Evolutionary conservation across 768 basidiomycete species (phyloP).

Genomic region (Cyclocybe cylindracea): DNA sequence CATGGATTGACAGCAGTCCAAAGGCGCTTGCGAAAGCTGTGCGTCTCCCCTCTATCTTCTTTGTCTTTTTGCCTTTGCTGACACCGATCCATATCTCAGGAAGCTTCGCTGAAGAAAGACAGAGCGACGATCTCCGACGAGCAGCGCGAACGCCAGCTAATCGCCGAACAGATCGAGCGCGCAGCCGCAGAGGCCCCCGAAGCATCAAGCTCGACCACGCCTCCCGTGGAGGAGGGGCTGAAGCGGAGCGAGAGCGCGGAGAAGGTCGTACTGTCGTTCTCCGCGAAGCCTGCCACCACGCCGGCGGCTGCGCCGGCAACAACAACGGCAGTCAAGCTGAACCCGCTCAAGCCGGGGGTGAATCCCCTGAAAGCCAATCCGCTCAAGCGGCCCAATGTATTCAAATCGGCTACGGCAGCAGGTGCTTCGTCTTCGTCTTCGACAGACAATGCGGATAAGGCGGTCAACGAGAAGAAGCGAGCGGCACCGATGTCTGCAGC

Average conservation of each 20-base stretch:
- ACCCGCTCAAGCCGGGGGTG: constrained; percentile 54
- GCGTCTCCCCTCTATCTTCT: constrained; percentile 20
- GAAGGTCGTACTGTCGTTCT: constrained; percentile 76
- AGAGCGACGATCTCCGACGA: constrained; percentile 91
- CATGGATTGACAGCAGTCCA: constrained; percentile 97
- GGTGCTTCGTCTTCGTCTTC: constrained; percentile 22
- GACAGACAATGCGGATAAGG: constrained; percentile 29
- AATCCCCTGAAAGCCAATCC: constrained; percentile 72
- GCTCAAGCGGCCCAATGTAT: constrained; percentile 72
- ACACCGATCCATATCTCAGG: constrained; percentile 37
- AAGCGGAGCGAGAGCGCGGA: constrained; percentile 73
- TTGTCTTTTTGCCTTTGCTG: not conserved
- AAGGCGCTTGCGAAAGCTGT: constrained; percentile 91
- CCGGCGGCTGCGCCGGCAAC: constrained; percentile 33
- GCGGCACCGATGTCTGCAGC: constrained; percentile 74
- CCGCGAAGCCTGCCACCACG: constrained; percentile 49
- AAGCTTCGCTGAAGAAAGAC: constrained; percentile 90
- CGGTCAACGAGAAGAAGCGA: constrained; percentile 59
- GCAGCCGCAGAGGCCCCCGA: constrained; percentile 55
- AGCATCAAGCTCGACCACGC: constrained; percentile 36
- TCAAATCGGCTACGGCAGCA: constrained; percentile 53
- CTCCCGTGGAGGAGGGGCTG: constrained; percentile 55
- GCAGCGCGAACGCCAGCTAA: constrained; percentile 85
- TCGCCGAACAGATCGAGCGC: constrained; percentile 92
- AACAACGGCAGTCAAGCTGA: constrained; percentile 56